These are phyloP conservation scores for Emergomyces africanus DNA, from an alignment of 2,329 filamentous ascomycete genomes.

Conservation along the genomic window DNA sequence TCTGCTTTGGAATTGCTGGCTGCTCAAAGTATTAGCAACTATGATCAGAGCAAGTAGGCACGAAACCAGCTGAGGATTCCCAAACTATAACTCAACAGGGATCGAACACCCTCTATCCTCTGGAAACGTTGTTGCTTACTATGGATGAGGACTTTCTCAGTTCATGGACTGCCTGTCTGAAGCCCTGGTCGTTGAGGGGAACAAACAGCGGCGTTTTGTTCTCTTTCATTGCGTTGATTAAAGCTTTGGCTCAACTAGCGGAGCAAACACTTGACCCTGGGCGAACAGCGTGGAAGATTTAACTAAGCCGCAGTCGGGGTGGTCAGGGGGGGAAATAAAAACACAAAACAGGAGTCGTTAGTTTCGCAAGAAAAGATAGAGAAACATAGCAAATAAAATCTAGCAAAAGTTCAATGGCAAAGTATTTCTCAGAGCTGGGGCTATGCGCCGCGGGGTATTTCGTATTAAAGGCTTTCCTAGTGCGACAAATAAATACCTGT, in stretches of 20 bases:
- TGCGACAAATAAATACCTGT: background rate
- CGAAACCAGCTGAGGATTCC: too few relatives aligned
- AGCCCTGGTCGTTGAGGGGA: background rate
- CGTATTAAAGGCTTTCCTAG: background rate
- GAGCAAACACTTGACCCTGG: background rate
- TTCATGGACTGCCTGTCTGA: background rate
- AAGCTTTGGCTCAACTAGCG: background rate
- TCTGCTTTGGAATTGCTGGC: background rate
- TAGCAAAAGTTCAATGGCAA: background rate
- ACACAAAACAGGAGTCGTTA: background rate
- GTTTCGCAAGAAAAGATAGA: background rate
- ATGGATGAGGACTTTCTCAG: constrained; percentile 3
- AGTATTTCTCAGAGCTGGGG: background rate
- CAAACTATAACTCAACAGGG: background rate
- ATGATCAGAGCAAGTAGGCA: too few relatives aligned
- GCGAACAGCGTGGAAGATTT: background rate
- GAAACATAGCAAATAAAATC: background rate
- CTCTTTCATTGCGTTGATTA: background rate
- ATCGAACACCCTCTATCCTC: background rate
- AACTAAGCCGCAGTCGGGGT: background rate
- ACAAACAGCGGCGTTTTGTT: background rate
- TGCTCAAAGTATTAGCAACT: background rate
- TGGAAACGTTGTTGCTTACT: background rate
- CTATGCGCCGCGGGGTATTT: constrained; percentile 2
- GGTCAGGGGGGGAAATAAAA: background rate